Evolutionary conservation across 108 stramenopile species (phyloP), one percentile per base, ranked within the genome.

Genomic region (Fragilariopsis cylindrus): DNA sequence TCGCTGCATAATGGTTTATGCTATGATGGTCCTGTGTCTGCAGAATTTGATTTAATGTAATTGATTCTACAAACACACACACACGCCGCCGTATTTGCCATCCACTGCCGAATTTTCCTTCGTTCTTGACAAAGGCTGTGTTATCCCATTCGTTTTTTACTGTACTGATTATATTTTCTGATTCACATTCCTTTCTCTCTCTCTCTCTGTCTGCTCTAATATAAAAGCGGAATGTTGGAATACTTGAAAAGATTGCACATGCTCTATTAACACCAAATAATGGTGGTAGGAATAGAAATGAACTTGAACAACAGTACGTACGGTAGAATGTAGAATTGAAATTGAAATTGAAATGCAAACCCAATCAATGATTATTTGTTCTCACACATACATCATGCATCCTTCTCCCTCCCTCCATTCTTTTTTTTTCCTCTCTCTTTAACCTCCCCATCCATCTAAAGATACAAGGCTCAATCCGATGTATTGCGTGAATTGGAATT

Each of bases 181-280:
- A 6, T 7, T 4, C 41, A 41, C 3, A 55, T 44, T 19, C 0
- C 8, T 57, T 40, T 72, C 5, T 73, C 11, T 44, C 6, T 64
- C 16, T 65, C 8, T 15, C 52, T 65, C 45, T 13, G n/a, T n/a
- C 50, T 48, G 1, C 3, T 73, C 57, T 73, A 42, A 44, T 5
- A 13, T 30, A 13, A 63, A 72, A 92, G 87, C 75, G 85, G 72
- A 90, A 94, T 71, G 93, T 94, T 5, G 88, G 81, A 30, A 81
- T 94, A 54, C 84, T 94, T 39, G 84, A 91, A 69, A 90, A 90
- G 65, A 88, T 94, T 81, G 83, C 88, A 11, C 75, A 78, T 43
- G 79, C 77, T 30, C 57, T 90, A 15, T 4, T 79, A 82, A 30
- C 65, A 30, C 30, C 30, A 65, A n/a, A 53, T 60, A 11, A 54